These are phyloP conservation scores for Dissophora ornata DNA, from an alignment of 192 early-diverging fungal genomes.

Conservation along the genomic window DNA sequence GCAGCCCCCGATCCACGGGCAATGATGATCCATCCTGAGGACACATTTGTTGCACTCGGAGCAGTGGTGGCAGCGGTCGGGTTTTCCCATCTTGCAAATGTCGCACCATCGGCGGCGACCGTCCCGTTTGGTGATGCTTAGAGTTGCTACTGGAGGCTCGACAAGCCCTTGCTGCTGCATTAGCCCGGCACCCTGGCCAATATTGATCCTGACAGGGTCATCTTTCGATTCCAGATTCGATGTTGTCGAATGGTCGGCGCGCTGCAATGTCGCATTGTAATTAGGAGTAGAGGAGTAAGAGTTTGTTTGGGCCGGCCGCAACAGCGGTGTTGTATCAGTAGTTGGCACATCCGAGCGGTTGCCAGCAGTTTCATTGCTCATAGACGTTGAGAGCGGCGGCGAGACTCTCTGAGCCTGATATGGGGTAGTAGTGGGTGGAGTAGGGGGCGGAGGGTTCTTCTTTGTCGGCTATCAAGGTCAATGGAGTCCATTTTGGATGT, in stretches of 20 bases:
- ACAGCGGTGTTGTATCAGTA: slow-evolving; percentile 22
- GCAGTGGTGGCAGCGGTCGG: slow-evolving; percentile 67
- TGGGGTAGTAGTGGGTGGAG: slow-evolving; percentile 34
- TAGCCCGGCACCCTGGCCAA: background rate
- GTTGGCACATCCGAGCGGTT: background rate
- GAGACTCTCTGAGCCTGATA: slow-evolving; percentile 20
- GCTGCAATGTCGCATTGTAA: slow-evolving; percentile 4
- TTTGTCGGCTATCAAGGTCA: slow-evolving; percentile 15
- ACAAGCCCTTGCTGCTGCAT: background rate
- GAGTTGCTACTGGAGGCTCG: slow-evolving; percentile 14
- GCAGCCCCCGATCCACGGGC: slow-evolving; percentile 62
- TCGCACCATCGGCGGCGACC: slow-evolving; percentile 40
- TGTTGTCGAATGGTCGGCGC: background rate
- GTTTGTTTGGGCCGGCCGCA: background rate
- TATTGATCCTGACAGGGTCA: background rate
- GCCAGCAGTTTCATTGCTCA: too few relatives aligned
- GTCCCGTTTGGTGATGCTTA: slow-evolving; percentile 41
- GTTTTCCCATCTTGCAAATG: slow-evolving; percentile 60
- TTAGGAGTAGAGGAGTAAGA: background rate
- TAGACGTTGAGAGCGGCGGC: background rate
- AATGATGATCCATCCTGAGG: slow-evolving; percentile 65
- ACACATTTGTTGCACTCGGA: slow-evolving; percentile 62
- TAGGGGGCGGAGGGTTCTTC: slow-evolving; percentile 6
- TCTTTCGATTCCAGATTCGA: too few relatives aligned
- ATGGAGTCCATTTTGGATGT: background rate